phyloP scores from a whole-genome alignment of 352 stramenopile species.

The Blastocystis sp. region DNA sequence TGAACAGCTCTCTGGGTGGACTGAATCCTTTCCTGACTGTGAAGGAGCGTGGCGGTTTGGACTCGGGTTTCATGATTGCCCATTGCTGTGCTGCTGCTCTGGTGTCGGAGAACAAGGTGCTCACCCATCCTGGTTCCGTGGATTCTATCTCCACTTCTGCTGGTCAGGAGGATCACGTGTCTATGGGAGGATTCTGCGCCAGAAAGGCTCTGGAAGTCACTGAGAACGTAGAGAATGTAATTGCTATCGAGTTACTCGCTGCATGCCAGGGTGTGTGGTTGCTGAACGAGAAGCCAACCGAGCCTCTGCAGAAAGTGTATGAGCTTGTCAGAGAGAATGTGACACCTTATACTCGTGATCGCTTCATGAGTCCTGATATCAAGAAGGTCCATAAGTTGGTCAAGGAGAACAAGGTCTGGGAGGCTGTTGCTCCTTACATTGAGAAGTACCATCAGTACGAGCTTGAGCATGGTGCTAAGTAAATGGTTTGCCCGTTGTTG shows the following conservation, averaged over 20 bases:
- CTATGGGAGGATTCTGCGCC: constrained; percentile 76
- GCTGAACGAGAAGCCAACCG: constrained; percentile 74
- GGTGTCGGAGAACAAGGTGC: constrained; percentile 80
- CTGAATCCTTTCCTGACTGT: constrained; percentile 76
- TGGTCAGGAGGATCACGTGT: constrained; percentile 80
- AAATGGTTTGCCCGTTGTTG: not conserved
- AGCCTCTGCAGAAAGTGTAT: constrained; percentile 74
- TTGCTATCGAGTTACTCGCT: constrained; percentile 78
- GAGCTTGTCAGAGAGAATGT: constrained; percentile 70
- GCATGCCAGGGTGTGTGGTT: constrained; percentile 80
- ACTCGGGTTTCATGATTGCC: constrained; percentile 82
- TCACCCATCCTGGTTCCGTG: constrained; percentile 76
- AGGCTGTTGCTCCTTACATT: constrained; percentile 68
- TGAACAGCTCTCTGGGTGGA: constrained; percentile 78
- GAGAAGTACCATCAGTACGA: constrained; percentile 60
- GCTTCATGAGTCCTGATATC: constrained; percentile 80
- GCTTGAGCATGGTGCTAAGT: constrained; percentile 47
- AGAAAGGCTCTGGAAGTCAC: constrained; percentile 77
- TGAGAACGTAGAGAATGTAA: constrained; percentile 76
- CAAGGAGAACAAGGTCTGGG: constrained; percentile 71
- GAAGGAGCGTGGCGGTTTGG: constrained; percentile 73
- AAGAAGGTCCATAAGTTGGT: constrained; percentile 75
- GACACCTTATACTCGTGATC: constrained; percentile 71
- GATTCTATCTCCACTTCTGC: constrained; percentile 79
- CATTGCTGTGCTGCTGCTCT: constrained; percentile 77